phyloP scores from a whole-genome alignment of 2,329 filamentous ascomycete genomes.

The Sphaerulina populicola region DNA sequence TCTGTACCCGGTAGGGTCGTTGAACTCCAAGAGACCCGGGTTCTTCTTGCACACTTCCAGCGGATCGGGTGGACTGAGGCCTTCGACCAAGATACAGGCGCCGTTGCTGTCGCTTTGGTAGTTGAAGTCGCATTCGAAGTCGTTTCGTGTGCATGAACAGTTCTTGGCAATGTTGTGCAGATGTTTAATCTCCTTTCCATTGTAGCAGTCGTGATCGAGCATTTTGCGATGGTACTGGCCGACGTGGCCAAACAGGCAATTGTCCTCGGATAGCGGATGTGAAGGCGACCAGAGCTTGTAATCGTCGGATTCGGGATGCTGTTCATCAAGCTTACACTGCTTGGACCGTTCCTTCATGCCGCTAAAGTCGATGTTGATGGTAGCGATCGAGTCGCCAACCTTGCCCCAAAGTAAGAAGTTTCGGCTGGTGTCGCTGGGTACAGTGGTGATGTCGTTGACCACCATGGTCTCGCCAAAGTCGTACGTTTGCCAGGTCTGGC shows the following conservation, averaged over 20 bases:
- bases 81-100: slow-evolving; percentile 67
- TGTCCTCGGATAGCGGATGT: slow-evolving; percentile 67
- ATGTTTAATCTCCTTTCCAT: slow-evolving; percentile 53
- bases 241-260: slow-evolving; percentile 88
- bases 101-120: slow-evolving; percentile 71
- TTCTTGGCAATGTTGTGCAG: slow-evolving; percentile 63
- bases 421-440: slow-evolving; percentile 78
- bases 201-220: slow-evolving; percentile 68
- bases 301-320: slow-evolving; percentile 53
- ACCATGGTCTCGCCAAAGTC: slow-evolving; percentile 64
- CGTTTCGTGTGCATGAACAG: slow-evolving; percentile 73
- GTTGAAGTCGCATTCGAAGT: slow-evolving; percentile 97
- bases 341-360: slow-evolving; percentile 58
- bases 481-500: slow-evolving; percentile 67
- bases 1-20: slow-evolving; percentile 78
- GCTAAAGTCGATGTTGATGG: slow-evolving; percentile 82
- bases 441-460: slow-evolving; percentile 74
- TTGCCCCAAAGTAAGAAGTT: slow-evolving; percentile 87
- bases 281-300: slow-evolving; percentile 82
- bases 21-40: slow-evolving; percentile 67
- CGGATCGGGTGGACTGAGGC: slow-evolving; percentile 58
- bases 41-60: slow-evolving; percentile 52
- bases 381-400: slow-evolving; percentile 53
- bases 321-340: slow-evolving; percentile 61
- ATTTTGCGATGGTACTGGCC: slow-evolving; percentile 89